phyloP scores from a whole-genome alignment of 805 yeast species.

The Candida ficus region DNA sequence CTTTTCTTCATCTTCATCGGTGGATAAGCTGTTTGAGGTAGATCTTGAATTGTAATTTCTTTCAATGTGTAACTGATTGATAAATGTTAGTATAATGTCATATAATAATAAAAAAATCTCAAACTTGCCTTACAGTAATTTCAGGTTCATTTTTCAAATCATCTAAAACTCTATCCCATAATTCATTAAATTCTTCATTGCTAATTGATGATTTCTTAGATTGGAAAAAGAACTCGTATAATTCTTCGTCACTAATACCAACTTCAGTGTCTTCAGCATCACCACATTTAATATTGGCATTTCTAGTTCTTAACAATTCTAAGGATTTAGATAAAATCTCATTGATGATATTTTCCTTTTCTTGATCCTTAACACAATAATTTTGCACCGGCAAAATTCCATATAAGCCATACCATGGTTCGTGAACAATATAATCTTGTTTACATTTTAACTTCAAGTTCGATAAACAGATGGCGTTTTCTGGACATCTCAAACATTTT shows the following conservation, averaged over 20 bases:
- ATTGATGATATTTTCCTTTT: conserved; percentile 60
- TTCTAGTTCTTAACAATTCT: conserved; percentile 57
- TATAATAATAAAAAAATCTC: conserved; percentile 14
- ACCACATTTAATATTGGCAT: conserved; percentile 62
- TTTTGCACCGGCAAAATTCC: conserved; percentile 60
- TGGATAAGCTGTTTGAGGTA: conserved; percentile 31
- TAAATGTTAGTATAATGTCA: conserved; percentile 19
- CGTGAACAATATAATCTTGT: conserved; percentile 50
- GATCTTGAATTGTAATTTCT: conserved; percentile 35
- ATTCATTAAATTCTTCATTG: conserved; percentile 64
- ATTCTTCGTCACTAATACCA: conserved; percentile 45
- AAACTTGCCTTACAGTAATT: conserved; percentile 74
- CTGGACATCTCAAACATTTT: conserved; percentile 72
- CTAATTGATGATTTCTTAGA: conserved; percentile 30
- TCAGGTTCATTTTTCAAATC: conserved; percentile 65
- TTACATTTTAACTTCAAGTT: conserved; percentile 60
- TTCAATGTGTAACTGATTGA: conserved; percentile 21
- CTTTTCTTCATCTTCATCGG: conserved; percentile 34
- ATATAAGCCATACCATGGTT: conserved; percentile 50
- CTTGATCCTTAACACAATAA: conserved; percentile 68
- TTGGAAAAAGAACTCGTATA: conserved; percentile 45
- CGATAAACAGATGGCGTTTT: conserved; percentile 69
- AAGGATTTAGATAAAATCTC: conserved; percentile 64
- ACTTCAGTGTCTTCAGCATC: conserved; percentile 42
- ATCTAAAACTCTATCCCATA: conserved; percentile 62